These are phyloP conservation scores for Strigomonas culicis DNA, from an alignment of 208 protist genomes.

Conservation along the genomic window DNA sequence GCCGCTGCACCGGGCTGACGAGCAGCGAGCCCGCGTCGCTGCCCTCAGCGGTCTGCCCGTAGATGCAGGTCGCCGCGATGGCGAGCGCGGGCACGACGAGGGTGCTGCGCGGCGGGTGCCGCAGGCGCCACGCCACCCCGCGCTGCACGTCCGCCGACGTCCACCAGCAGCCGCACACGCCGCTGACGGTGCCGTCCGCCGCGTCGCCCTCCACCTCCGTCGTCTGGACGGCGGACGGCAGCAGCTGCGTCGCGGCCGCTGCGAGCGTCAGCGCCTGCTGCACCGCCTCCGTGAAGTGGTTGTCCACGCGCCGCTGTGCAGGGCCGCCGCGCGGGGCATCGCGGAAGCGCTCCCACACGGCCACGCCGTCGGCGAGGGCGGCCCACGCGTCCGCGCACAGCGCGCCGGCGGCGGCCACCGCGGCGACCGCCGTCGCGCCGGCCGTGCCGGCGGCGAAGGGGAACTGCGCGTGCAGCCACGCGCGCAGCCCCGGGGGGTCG, in stretches of 20 bases:
- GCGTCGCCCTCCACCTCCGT: conserved; percentile 3
- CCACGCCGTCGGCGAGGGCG: too few relatives aligned
- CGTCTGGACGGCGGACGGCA: neutral
- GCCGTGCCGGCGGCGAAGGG: too few relatives aligned
- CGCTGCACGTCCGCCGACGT: conserved; percentile 10
- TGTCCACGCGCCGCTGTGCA: too few relatives aligned
- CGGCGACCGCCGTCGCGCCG: too few relatives aligned
- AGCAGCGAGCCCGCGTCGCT: conserved; percentile 21
- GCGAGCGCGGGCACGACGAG: conserved; percentile 37
- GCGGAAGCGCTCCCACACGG: neutral
- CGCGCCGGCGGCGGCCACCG: too few relatives aligned
- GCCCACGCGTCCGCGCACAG: conserved; percentile 4
- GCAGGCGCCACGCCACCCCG: conserved; percentile 7
- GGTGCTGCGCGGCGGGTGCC: conserved; percentile 8
- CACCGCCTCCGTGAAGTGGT: conserved; percentile 10
- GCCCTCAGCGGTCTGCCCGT: conserved; percentile 9
- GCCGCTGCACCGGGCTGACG: conserved; percentile 11
- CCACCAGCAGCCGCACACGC: conserved; percentile 12
- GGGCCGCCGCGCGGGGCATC: neutral
- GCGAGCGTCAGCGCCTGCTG: conserved; percentile 8
- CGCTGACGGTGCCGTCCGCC: neutral
- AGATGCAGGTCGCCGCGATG: conserved; percentile 33
- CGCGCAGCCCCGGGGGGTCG: too few relatives aligned
- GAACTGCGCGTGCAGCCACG: too few relatives aligned
- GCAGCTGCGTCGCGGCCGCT: conserved; percentile 5